Base-by-base conservation (phyloP, 176 grass and related monocot species). In the Thinopyrum elongatum region DNA sequence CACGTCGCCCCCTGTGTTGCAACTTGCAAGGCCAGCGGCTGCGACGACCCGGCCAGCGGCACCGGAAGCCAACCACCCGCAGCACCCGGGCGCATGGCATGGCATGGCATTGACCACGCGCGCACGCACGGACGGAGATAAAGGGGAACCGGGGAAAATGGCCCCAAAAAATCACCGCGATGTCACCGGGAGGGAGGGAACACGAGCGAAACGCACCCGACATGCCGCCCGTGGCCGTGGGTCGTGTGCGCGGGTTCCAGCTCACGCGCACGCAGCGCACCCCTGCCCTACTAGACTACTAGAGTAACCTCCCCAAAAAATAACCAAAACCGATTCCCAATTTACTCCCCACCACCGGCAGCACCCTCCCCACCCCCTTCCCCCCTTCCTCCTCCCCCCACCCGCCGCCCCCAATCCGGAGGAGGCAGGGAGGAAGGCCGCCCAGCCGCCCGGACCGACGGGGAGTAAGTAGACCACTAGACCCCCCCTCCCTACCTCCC, bases 1-100 rank as follows among this genome's bases (percentile, higher is more conserved):
- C 23, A 82, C 83, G 88, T 86, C 78, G 61, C 78, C 79, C 13
- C n/a, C n/a, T n/a, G n/a, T n/a, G n/a, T n/a, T n/a, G n/a, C n/a
- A n/a, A n/a, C 65, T 16, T 8, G 78, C 34, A 26, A 2, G 15
- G 28, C 29, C 65, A 67, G 15, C n/a, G n/a, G n/a, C n/a, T n/a
- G n/a, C 49, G 5, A 29, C 10, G 21, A 80, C 39, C 74, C 26
- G 25, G 51, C 22, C 47, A 25, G 62, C 39, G 16, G 49, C 19
- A 19, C 16, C 47, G 8, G 8, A 42, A 10, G 26, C 70, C 86
- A 83, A 25, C 86, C 36, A 83, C n/a, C 78, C 51, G 5, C 3
- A 35, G 12, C 75, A 8, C 31, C 19, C 53, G 31, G 33, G 39
- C 49, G 49, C 49, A 51, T 17, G 47, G 47, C 47, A 49, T 47